phyloP scores from a whole-genome alignment of 202 grass and related monocot species.

The Panicum virgatum region DNA sequence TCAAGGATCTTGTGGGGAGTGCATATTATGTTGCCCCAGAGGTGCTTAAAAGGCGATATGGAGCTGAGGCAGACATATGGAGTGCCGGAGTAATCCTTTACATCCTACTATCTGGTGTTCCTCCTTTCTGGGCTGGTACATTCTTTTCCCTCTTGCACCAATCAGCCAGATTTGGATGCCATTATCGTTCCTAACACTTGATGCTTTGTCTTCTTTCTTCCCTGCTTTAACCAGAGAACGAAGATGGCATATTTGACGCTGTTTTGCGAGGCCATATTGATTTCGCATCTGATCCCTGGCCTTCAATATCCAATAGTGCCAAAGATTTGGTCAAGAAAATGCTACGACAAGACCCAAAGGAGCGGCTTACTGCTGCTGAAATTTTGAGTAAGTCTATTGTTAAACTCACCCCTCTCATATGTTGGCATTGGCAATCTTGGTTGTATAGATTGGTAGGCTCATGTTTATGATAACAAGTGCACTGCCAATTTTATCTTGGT shows the following conservation, averaged over 20 bases:
- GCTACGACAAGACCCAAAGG: slow-evolving; percentile 76
- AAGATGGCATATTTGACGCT: slow-evolving; percentile 89
- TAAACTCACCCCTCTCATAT: not conserved
- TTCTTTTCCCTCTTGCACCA: not conserved
- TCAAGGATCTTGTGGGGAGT: slow-evolving; percentile 87
- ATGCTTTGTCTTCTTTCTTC: not conserved
- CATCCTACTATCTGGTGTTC: slow-evolving; percentile 89
- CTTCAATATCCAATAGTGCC: slow-evolving; percentile 65
- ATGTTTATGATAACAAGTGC: not conserved
- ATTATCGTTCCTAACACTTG: not conserved
- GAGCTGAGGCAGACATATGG: slow-evolving; percentile 90
- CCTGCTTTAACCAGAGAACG: slow-evolving; percentile 66
- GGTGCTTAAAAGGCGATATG: slow-evolving; percentile 69
- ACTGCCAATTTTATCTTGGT: not conserved
- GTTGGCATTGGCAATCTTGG: not conserved
- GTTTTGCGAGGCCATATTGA: slow-evolving; percentile 76
- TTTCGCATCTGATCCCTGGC: slow-evolving; percentile 87
- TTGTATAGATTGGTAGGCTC: not conserved
- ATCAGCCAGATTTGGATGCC: not conserved
- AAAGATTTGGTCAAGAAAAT: slow-evolving; percentile 91
- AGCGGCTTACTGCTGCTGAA: slow-evolving; percentile 82
- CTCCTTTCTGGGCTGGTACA: slow-evolving; percentile 89
- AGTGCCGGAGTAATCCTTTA: slow-evolving; percentile 93
- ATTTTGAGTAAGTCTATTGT: slow-evolving; percentile 63
- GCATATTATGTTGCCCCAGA: slow-evolving; percentile 91